phyloP scores from a whole-genome alignment of 805 yeast genomes.

The Sugiyamaella lignohabitans region DNA sequence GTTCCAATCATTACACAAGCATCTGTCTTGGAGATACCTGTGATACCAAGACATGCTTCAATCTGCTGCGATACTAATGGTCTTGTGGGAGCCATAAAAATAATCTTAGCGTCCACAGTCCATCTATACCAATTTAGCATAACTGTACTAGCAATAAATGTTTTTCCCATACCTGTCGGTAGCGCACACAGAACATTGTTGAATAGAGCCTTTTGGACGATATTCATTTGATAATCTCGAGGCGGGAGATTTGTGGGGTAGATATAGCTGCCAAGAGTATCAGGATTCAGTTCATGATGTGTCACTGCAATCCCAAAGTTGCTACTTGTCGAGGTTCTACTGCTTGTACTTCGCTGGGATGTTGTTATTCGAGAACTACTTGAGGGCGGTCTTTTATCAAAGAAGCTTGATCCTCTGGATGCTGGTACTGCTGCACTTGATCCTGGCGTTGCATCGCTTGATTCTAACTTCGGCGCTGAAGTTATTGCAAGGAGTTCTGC shows the following conservation, averaged over 20 bases:
- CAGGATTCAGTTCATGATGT: conserved; percentile 4
- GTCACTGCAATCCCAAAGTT: background rate
- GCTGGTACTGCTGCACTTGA: background rate
- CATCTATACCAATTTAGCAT: conserved; percentile 86
- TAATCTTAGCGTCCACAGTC: conserved; percentile 71
- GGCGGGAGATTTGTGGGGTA: conserved; percentile 83
- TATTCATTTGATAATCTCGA: conserved; percentile 83
- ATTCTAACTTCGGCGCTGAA: too few relatives aligned
- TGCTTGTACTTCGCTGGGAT: background rate
- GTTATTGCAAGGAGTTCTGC: background rate
- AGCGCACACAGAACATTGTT: conserved; percentile 78
- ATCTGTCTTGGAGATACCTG: conserved; percentile 71
- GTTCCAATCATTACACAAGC: conserved; percentile 62
- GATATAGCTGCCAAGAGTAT: conserved; percentile 44
- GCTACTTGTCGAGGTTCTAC: background rate
- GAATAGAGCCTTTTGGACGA: conserved; percentile 64
- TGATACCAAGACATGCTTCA: conserved; percentile 79
- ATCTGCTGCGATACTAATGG: conserved; percentile 96
- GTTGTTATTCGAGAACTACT: background rate
- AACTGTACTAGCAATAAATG: conserved; percentile 90
- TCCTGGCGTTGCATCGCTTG: background rate
- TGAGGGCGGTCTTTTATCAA: background rate
- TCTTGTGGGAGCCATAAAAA: conserved; percentile 95
- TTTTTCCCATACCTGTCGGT: conserved; percentile 97
- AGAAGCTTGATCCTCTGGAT: background rate